These are phyloP conservation scores for Magnolia kwangsiensis DNA, from an alignment of 164 flowering plant genomes.

Conservation along the genomic window DNA sequence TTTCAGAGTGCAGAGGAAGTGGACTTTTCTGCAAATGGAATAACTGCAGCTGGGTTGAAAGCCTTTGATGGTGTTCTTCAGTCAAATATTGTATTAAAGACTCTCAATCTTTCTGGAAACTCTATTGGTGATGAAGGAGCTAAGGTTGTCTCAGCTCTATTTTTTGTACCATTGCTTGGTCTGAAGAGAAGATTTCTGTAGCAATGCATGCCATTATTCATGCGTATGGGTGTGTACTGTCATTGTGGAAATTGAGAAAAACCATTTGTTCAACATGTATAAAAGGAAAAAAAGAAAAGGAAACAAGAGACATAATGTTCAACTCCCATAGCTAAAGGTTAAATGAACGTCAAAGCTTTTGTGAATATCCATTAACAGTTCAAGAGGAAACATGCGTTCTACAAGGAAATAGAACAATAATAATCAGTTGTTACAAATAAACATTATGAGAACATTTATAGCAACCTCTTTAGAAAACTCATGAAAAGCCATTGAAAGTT, in stretches of 20 bases:
- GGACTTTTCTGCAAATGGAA: conserved; percentile 90
- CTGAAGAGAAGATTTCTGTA: not conserved
- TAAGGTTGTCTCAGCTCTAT: conserved; percentile 43
- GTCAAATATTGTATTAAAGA: conserved; percentile 63
- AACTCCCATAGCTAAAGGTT: not conserved
- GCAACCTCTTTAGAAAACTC: no score
- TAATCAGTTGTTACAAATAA: no score
- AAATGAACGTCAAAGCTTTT: no score
- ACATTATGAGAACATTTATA: no score
- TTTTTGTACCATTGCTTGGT: not conserved
- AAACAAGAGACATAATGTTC: not conserved
- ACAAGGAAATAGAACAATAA: no score
- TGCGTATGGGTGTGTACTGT: no score
- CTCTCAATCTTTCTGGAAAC: conserved; percentile 92
- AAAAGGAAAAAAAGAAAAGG: not conserved
- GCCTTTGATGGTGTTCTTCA: conserved; percentile 95
- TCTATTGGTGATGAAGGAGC: conserved; percentile 94
- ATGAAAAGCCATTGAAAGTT: no score
- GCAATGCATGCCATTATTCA: not conserved
- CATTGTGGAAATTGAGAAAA: not conserved
- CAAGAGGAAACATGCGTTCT: no score
- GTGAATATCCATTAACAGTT: no score
- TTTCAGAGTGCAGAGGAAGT: conserved; percentile 82
- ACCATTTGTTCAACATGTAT: not conserved
- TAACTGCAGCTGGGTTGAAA: conserved; percentile 82